Percentiles rank a stretch among this genome's conserved stretches.
Conservation (phyloP, 805 yeast genomes). For the Ogataea methylovora region DNA sequence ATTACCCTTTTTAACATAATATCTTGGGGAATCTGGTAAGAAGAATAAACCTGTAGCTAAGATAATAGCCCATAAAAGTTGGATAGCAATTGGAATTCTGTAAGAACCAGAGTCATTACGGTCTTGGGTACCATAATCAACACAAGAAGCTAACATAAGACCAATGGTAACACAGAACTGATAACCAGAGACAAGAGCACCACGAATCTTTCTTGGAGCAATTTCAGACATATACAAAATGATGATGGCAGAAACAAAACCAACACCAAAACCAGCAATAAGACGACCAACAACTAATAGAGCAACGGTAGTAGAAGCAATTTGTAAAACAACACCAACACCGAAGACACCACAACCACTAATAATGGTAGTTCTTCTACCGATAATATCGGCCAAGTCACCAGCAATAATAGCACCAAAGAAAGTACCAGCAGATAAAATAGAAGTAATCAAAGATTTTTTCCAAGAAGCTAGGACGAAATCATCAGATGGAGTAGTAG, state of each 20-base stretch:
- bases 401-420: constrained; percentile 59
- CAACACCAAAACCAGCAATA: constrained; percentile 60
- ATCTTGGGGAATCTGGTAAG: constrained; percentile 76
- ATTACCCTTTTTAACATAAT: constrained; percentile 47
- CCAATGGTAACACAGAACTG: constrained; percentile 66
- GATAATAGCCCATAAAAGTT: constrained; percentile 61
- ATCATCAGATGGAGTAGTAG: constrained; percentile 9
- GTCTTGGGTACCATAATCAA: constrained; percentile 59
- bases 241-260: constrained; percentile 67
- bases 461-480: constrained; percentile 22
- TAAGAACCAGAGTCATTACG: constrained; percentile 50
- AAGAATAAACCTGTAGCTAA: constrained; percentile 55
- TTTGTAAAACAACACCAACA: constrained; percentile 43
- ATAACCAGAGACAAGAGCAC: constrained; percentile 68
- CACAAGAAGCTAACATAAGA: constrained; percentile 57
- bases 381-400: constrained; percentile 38
- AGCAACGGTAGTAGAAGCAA: constrained; percentile 38
- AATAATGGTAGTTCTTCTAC: constrained; percentile 41
- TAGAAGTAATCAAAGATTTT: constrained; percentile 54
- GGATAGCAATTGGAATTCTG: constrained; percentile 70
- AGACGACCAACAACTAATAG: constrained; percentile 36
- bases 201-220: constrained; percentile 72
- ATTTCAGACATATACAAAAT: constrained; percentile 78
- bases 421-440: constrained; percentile 65
- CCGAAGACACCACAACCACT: constrained; percentile 36